Conservation (phyloP, 2,329 filamentous ascomycete species). For the Curvularia spicifera region DNA sequence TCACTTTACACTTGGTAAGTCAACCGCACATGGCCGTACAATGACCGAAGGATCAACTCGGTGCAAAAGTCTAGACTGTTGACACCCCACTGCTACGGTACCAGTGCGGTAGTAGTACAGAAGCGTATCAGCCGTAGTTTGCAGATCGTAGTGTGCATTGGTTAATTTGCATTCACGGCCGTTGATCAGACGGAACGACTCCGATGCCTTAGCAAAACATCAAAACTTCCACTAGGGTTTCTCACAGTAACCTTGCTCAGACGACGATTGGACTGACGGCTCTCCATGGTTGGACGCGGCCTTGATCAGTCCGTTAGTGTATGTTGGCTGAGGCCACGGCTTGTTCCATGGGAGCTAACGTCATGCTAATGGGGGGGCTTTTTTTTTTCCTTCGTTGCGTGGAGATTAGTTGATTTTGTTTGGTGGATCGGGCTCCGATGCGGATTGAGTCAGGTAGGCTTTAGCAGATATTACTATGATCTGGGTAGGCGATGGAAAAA, state of each 20-base stretch:
- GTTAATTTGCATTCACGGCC: slow-evolving; percentile 4
- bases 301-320: slow-evolving; percentile 1
- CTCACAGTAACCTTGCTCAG: slow-evolving; percentile 6
- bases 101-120: neutral
- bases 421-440: neutral
- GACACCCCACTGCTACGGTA: slow-evolving; percentile 9
- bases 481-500: slow-evolving; percentile 2
- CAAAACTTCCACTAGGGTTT: neutral
- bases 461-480: neutral
- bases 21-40: slow-evolving; percentile 2
- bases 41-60: slow-evolving; percentile 4
- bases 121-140: slow-evolving; percentile 12
- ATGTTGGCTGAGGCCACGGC: slow-evolving; percentile 1
- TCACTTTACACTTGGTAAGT: neutral
- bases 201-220: slow-evolving; percentile 3
- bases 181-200: slow-evolving; percentile 14
- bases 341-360: slow-evolving; percentile 3
- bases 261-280: slow-evolving; percentile 1
- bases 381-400: slow-evolving; percentile 1
- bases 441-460: neutral
- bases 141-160: slow-evolving; percentile 12
- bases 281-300: slow-evolving; percentile 5
- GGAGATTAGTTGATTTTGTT: slow-evolving; percentile 1
- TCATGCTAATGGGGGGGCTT: neutral
- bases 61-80: slow-evolving; percentile 8